Evolutionary conservation across 169 alveolate species (phyloP), one percentile per base, ranked within the genome.

Genomic region (Plasmodium knowlesi): DNA sequence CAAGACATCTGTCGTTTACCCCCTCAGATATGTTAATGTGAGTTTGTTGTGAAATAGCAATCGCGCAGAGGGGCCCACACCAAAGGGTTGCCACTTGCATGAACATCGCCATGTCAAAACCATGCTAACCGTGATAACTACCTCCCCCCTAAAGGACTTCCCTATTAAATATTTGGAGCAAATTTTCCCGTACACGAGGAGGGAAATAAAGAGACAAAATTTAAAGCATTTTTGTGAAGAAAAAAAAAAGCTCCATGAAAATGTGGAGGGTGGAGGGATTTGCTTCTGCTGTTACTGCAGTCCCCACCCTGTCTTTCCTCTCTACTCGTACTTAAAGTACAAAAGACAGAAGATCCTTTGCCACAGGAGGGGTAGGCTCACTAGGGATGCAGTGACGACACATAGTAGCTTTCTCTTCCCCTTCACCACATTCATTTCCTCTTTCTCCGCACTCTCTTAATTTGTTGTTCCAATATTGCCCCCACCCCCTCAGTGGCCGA

Each of bases 11-110:
- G 94, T 88, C 50, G 34, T 88, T 8, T 88, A 88, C 53, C 94
- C 94, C 34, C 70, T 88, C n/a, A 88, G 82, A 88, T 88, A 88
- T 54, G 50, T 88, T 30, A 78, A 73, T 53, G 94, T 88, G 67
- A 88, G 73, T 39, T 67, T n/a, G 61, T 6, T 2, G 61, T 50
- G 57, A n/a, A 9, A 2, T 12, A 12, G 61, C 61, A 12, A 14
- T 50, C 22, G 3, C 8, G 61, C 61, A 50, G 61, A 50, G 61
- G 61, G 54, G 61, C 8, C 61, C 61, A 50, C 61, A 50, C 61
- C 46, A 84, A 46, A 71, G 19, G 43, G 50, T 14, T 67, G 46
- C 14, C 12, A 8, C 6, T 2, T 28, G 12, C 14, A 67, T 6
- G 16, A 5, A 1, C 71, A 10, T 6, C 12, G 25, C 0, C 25